Evolutionary conservation across 2,329 filamentous ascomycete species (phyloP).

Genomic region (Trichoderma brevicompactum): DNA sequence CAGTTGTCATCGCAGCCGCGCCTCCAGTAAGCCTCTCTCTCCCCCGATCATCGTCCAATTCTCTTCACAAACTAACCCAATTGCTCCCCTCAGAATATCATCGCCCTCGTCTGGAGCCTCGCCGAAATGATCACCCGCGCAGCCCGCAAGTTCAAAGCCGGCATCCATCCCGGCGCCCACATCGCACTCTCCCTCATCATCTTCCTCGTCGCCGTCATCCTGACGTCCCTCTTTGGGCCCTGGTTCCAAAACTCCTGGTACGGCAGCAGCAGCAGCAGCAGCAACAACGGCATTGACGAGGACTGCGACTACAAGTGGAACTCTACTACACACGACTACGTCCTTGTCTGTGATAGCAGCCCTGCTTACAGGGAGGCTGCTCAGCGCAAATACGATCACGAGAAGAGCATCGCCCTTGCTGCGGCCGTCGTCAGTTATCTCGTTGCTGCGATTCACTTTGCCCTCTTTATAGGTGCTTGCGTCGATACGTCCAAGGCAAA

Average conservation of each 20-base stretch:
- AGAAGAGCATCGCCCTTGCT: constrained; percentile 34
- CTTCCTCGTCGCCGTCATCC: constrained; percentile 42
- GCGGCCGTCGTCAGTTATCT: constrained; percentile 22
- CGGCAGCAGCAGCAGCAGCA: constrained; percentile 20
- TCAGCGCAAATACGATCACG: neutral
- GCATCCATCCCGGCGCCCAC: constrained; percentile 51
- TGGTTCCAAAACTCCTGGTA: constrained; percentile 21
- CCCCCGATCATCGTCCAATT: neutral
- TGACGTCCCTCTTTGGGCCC: constrained; percentile 36
- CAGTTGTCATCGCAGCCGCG: neutral
- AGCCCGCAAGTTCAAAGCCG: constrained; percentile 40
- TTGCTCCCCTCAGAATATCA: constrained; percentile 39
- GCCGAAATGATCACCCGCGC: constrained; percentile 46
- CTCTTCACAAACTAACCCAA: neutral
- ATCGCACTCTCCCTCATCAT: constrained; percentile 49
- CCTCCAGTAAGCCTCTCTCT: constrained; percentile 6
- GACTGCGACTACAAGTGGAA: neutral
- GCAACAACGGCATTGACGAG: neutral
- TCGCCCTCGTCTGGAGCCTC: constrained; percentile 45
- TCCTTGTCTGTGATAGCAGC: neutral
- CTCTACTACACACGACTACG: neutral
- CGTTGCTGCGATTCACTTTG: constrained; percentile 39
- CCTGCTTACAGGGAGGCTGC: neutral
- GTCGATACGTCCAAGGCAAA: constrained; percentile 45
- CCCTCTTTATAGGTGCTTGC: constrained; percentile 48